A percentile compares a stretch with the other conserved stretches of the same genome.
phyloP scores from a whole-genome alignment of 1,284 basidiomycete species.

The Apiotrichum montevideense region DNA sequence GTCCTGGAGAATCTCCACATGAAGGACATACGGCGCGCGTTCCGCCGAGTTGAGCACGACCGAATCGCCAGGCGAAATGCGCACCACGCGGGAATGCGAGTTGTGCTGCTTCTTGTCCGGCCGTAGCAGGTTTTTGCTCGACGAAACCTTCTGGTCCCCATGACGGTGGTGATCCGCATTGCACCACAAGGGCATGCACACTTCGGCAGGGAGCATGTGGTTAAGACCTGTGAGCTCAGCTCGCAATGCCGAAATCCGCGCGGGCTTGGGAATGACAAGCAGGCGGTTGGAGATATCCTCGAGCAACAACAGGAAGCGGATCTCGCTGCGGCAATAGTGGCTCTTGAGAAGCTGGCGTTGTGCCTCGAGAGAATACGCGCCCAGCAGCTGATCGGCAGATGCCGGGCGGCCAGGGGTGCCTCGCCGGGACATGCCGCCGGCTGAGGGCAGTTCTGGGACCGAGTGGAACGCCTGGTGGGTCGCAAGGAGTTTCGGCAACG shows the following conservation, averaged over 20 bases:
- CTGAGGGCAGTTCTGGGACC: constrained; percentile 53
- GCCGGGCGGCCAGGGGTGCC: constrained; percentile 49
- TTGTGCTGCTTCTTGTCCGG: constrained; percentile 42
- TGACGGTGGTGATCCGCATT: constrained; percentile 53
- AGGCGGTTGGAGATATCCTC: constrained; percentile 92
- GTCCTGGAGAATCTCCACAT: constrained; percentile 84
- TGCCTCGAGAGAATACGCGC: constrained; percentile 61
- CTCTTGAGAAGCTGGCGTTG: constrained; percentile 69
- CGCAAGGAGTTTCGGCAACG: constrained; percentile 2
- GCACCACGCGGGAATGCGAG: constrained; percentile 89
- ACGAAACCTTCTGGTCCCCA: constrained; percentile 23
- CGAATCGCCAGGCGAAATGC: constrained; percentile 95
- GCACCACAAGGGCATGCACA: constrained; percentile 95
- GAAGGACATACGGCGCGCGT: constrained; percentile 84
- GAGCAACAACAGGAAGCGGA: constrained; percentile 78
- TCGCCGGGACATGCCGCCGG: constrained; percentile 48
- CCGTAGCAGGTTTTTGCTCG: not conserved
- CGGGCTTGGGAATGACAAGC: constrained; percentile 85
- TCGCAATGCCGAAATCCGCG: constrained; percentile 86
- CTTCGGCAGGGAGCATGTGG: constrained; percentile 87
- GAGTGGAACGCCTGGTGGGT: constrained; percentile 51
- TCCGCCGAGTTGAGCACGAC: constrained; percentile 98
- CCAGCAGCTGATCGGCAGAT: constrained; percentile 39
- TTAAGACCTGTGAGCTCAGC: constrained; percentile 95
- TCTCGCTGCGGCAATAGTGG: constrained; percentile 89